Evolutionary conservation across 148 eudicot genomes (phyloP).

Genomic region (Rhododendron molle): DNA sequence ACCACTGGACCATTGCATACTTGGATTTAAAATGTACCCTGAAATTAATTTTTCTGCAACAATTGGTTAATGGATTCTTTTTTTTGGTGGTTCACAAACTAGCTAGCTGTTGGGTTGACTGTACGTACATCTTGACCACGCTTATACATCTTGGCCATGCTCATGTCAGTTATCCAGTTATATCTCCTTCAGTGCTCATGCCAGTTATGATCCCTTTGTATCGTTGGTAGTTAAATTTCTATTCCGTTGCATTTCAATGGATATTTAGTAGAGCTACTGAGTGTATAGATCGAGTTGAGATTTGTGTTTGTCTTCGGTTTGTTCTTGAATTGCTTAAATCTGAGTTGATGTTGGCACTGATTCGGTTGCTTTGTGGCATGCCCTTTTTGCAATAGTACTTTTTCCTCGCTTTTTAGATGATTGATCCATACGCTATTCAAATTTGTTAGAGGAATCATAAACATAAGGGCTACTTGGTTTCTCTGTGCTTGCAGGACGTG

Average conservation of each 20-base stretch:
- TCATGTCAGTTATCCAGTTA: background rate
- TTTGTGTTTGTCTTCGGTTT: background rate
- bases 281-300: background rate
- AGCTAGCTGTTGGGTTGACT: background rate
- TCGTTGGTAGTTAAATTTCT: background rate
- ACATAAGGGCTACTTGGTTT: background rate
- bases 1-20: too few species aligned
- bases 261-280: background rate
- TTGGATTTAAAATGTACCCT: too few species aligned
- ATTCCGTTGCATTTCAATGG: background rate
- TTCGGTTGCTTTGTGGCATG: background rate
- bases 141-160: too few species aligned
- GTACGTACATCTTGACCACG: too few species aligned
- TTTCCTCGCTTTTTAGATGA: background rate
- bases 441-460: background rate
- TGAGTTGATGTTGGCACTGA: background rate
- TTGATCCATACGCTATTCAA: background rate
- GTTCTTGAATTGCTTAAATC: background rate
- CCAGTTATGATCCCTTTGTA: background rate
- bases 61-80: background rate
- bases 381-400: background rate
- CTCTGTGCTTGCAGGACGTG: slow-evolving; percentile 44
- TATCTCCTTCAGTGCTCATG: background rate
- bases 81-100: background rate
- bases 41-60: background rate